Percentiles rank a stretch among this genome's conserved stretches.
Evolutionary conservation across 1,284 basidiomycete genomes (phyloP).

Genomic region (Meripilus lineatus): DNA sequence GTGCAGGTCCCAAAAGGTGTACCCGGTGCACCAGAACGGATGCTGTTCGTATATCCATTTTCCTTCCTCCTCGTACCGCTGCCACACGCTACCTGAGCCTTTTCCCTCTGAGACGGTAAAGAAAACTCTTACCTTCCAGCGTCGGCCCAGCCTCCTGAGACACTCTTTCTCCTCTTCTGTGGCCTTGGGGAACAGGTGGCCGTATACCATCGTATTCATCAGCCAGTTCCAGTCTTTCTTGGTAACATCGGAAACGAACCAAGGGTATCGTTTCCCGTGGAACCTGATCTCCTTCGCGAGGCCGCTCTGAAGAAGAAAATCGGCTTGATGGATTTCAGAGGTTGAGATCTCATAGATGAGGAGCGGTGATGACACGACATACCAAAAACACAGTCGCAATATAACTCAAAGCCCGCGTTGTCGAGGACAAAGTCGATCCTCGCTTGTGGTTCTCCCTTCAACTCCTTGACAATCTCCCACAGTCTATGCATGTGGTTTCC

Average conservation of each 20-base stretch:
- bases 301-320: slow-evolving; percentile 89
- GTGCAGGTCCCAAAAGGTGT: slow-evolving; percentile 91
- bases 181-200: slow-evolving; percentile 82
- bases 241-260: slow-evolving; percentile 98
- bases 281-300: slow-evolving; percentile 85
- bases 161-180: slow-evolving; percentile 80
- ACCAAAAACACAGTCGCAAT: slow-evolving; percentile 96
- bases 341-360: too few species aligned
- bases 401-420: slow-evolving; percentile 92
- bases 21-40: slow-evolving; percentile 96
- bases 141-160: slow-evolving; percentile 73
- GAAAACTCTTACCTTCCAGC: slow-evolving; percentile 79
- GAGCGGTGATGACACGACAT: too few species aligned
- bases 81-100: slow-evolving; percentile 1
- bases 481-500: slow-evolving; percentile 79
- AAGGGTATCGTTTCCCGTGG: slow-evolving; percentile 88
- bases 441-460: slow-evolving; percentile 70
- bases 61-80: slow-evolving; percentile 91
- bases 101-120: background rate
- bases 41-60: slow-evolving; percentile 97
- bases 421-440: slow-evolving; percentile 89
- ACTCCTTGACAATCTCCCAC: slow-evolving; percentile 77
- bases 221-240: slow-evolving; percentile 97
- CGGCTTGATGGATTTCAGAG: slow-evolving; percentile 42
- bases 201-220: slow-evolving; percentile 82